These are phyloP conservation scores for Gynostemma pentaphyllum DNA, from an alignment of 306 rosid genomes.

Conservation along the genomic window DNA sequence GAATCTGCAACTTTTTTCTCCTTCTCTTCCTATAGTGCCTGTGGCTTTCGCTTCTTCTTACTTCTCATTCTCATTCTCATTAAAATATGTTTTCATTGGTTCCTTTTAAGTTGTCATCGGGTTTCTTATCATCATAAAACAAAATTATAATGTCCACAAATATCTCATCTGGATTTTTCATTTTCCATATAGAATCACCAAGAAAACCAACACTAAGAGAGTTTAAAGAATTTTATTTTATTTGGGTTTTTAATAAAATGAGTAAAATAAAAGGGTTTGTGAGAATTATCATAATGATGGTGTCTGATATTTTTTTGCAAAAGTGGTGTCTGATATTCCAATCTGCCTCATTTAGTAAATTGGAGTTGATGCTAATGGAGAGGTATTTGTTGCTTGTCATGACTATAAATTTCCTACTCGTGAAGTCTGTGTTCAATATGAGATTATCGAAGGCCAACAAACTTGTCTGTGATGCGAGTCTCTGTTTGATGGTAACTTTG, in stretches of 20 bases:
- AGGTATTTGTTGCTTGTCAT: constrained; percentile 75
- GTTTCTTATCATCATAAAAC: no score
- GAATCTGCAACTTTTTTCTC: no score
- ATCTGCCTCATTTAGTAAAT: constrained; percentile 60
- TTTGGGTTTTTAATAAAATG: constrained; percentile 8
- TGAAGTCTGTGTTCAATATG: constrained; percentile 60
- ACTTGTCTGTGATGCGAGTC: constrained; percentile 66
- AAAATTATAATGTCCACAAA: constrained; percentile 16
- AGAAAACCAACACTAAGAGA: constrained; percentile 13
- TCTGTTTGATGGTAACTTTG: constrained; percentile 45
- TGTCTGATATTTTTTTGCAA: no score
- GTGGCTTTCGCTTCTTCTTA: no score
- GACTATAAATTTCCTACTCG: constrained; percentile 70
- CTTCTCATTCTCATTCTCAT: no score
- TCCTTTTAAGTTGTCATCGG: no score
- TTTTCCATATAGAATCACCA: constrained; percentile 39
- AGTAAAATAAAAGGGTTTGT: constrained; percentile 7
- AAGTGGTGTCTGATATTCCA: constrained; percentile 57
- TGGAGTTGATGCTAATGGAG: constrained; percentile 59
- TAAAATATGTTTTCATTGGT: no score
- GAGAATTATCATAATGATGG: constrained; percentile 59
- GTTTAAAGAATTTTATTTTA: constrained; percentile 14
- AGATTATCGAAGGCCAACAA: constrained; percentile 64
- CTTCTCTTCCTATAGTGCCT: no score
- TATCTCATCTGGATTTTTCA: constrained; percentile 12